Conservation (phyloP, 108 stramenopile genomes). For the Stephanodiscus triporus region DNA sequence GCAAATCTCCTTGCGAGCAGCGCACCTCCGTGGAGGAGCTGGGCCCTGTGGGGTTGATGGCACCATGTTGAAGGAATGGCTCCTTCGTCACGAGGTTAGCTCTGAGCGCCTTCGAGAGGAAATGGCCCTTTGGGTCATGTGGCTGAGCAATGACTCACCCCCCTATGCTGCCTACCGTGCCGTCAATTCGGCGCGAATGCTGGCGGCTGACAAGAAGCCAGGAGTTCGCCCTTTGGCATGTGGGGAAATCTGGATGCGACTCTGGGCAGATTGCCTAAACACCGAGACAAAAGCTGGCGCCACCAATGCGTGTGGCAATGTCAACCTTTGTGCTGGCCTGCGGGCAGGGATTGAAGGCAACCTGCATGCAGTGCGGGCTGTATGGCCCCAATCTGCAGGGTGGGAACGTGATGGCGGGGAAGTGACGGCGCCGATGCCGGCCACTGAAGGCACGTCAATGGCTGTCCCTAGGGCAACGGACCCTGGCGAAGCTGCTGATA, state of each 20-base stretch:
- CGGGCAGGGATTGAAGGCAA: not conserved
- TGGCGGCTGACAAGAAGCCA: conserved; percentile 41
- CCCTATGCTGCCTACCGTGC: conserved; percentile 41
- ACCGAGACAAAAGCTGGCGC: not conserved
- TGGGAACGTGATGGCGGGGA: not conserved
- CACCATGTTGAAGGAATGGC: conserved; percentile 12
- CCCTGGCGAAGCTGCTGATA: not conserved
- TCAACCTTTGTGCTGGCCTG: not conserved
- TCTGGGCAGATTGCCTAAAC: conserved; percentile 25
- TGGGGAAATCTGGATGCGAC: conserved; percentile 34
- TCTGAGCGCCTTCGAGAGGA: conserved; percentile 1
- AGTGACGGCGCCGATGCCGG: too few species aligned
- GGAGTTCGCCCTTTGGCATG: conserved; percentile 39
- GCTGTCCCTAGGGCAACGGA: not conserved
- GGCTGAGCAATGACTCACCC: conserved; percentile 13
- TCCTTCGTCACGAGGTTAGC: not conserved
- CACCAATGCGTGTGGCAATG: not conserved
- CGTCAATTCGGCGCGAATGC: conserved; percentile 22
- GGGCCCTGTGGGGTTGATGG: conserved; percentile 15
- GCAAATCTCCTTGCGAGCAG: conserved; percentile 20
- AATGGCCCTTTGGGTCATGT: conserved; percentile 26
- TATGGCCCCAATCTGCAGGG: not conserved
- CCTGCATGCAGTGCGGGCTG: not conserved
- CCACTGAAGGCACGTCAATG: not conserved
- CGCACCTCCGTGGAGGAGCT: conserved; percentile 20